phyloP scores from a whole-genome alignment of 1,139 yeast genomes.

The Taphrina confusa region DNA sequence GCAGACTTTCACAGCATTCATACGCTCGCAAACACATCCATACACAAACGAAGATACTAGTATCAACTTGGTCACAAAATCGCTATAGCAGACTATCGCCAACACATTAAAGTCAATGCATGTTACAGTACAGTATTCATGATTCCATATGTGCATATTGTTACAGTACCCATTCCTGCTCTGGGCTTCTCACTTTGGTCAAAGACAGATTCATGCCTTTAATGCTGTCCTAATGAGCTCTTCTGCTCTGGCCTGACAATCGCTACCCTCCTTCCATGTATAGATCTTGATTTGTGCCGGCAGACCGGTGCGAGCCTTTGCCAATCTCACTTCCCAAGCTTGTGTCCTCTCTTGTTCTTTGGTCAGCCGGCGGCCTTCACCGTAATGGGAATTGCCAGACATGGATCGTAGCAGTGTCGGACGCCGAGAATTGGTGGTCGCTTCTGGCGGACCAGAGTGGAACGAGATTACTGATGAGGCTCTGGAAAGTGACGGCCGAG shows the following conservation, averaged over 20 bases:
- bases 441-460: not conserved
- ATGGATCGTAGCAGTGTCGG: conserved; percentile 2
- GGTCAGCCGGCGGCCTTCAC: conserved; percentile 14
- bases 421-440: not conserved
- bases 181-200: too few relatives aligned
- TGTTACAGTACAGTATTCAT: too few relatives aligned
- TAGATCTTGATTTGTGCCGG: conserved; percentile 23
- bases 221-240: conserved; percentile 13
- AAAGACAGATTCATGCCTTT: not conserved
- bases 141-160: too few relatives aligned
- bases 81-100: too few relatives aligned
- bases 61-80: too few relatives aligned
- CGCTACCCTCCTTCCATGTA: conserved; percentile 28
- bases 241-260: conserved; percentile 15
- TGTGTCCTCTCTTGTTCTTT: conserved; percentile 21
- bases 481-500: not conserved
- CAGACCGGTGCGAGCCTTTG: conserved; percentile 8
- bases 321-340: conserved; percentile 27
- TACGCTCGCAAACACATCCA: too few relatives aligned
- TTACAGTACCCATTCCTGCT: too few relatives aligned
- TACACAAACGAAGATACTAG: too few relatives aligned
- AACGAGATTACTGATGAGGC: not conserved
- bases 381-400: conserved; percentile 10
- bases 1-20: too few relatives aligned
- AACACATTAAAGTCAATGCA: too few relatives aligned